Evolutionary conservation across 2,329 filamentous ascomycete species (phyloP), one percentile per base, ranked within the genome.

Genomic region (Penicillium sp.): DNA sequence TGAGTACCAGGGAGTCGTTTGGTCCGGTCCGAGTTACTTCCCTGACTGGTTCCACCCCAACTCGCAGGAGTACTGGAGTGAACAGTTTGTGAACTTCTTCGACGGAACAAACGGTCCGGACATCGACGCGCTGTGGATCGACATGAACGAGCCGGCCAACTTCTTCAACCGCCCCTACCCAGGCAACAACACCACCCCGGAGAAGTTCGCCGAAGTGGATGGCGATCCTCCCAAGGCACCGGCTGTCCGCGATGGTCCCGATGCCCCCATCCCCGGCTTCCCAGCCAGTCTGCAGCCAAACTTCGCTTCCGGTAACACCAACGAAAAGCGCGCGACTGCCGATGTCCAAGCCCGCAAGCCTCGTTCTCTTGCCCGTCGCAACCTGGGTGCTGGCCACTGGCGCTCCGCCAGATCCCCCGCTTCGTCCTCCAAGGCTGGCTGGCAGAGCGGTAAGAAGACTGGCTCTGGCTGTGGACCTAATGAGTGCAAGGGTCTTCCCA

Each of bases 41-140:
- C 87, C 87, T 0, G 90, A 92, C 68, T 92, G 89, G 89, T 91
- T 91, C 66, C 75, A 85, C 11, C 79, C 81, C 8, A 84, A 83
- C 48, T 82, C 84, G 2, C 80, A 85, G 46, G 63, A 75, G 1
- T 93, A 86, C 71, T 92, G 89, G 89, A 85, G 83, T 57, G 78
- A 80, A 5, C 82, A 92, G 66, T 87, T 92, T 61, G 70, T 67
- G 0, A 68, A 67, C 1, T 90, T 90, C 74, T 91, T 92, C 73
- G 71, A 81, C 55, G 73, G 82, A 0, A 78, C 85, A 0, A 80
- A 74, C 2, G 89, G 89, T 29, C 79, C 92, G 10, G 84, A 92
- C 60, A 87, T 92, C 52, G 89, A 92, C 57, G 89, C 82, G 0
- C 75, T 92, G 2, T 92, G 88, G 86, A 89, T 90, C 61, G 88